Evolutionary conservation across 2,329 filamentous ascomycete species (phyloP).

Genomic region (Malbranchea cinnamomea): DNA sequence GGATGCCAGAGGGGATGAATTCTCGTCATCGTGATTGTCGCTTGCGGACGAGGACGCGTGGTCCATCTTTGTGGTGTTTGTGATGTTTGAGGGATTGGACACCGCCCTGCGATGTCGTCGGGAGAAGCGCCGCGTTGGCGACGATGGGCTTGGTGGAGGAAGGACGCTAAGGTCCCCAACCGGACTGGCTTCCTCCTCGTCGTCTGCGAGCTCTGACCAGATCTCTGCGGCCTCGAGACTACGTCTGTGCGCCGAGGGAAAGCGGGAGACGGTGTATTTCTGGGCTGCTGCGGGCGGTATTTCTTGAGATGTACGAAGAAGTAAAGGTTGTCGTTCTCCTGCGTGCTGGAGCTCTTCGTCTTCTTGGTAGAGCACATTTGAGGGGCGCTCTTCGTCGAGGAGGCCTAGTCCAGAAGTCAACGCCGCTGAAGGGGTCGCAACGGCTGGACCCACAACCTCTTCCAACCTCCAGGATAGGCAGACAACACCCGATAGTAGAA

Average conservation of each 20-base stretch:
- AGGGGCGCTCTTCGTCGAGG: constrained; percentile 43
- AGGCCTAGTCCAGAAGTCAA: constrained; percentile 72
- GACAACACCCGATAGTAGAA: constrained; percentile 75
- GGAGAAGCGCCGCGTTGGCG: no score
- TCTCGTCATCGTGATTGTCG: no score
- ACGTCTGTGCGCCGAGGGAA: constrained; percentile 24
- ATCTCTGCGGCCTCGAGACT: constrained; percentile 60
- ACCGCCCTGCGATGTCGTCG: constrained; percentile 7
- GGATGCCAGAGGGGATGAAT: no score
- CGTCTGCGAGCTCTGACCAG: constrained; percentile 77
- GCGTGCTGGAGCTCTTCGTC: constrained; percentile 29
- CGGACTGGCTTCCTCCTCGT: constrained; percentile 22
- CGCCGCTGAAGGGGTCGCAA: constrained; percentile 38
- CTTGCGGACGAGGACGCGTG: constrained; percentile 5
- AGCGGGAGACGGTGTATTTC: constrained; percentile 20
- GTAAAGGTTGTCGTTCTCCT: constrained; percentile 26
- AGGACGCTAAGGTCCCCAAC: constrained; percentile 1
- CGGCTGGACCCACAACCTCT: constrained; percentile 33
- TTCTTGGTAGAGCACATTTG: constrained; percentile 12
- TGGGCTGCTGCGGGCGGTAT: constrained; percentile 14
- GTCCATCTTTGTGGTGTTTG: constrained; percentile 8
- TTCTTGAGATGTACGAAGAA: constrained; percentile 17
- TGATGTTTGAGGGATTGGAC: no score
- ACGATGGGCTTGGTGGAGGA: constrained; percentile 5
- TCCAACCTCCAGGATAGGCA: constrained; percentile 87